phyloP scores from a whole-genome alignment of 1,284 basidiomycete genomes.

The Ganoderma boninense region DNA sequence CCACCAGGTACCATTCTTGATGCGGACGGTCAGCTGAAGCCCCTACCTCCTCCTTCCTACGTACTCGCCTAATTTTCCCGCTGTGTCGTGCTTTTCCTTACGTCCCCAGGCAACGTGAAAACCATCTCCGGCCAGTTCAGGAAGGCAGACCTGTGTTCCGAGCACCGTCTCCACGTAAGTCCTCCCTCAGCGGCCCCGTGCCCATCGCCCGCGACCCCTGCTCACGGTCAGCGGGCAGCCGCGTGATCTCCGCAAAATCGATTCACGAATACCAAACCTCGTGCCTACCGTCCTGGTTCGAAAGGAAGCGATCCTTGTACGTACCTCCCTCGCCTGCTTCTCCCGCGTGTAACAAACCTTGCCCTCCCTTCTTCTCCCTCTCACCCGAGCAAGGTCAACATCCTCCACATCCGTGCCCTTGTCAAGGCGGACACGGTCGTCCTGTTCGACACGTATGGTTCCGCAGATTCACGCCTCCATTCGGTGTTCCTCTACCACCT shows the following conservation, averaged over 20 bases:
- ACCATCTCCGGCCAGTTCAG: constrained; percentile 92
- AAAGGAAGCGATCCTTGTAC: constrained; percentile 86
- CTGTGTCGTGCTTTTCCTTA: constrained; percentile 31
- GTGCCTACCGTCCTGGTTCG: constrained; percentile 94
- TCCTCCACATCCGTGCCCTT: constrained; percentile 93
- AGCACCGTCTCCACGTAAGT: constrained; percentile 87
- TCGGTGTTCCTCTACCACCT: constrained; percentile 90
- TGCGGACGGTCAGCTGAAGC: constrained; percentile 62
- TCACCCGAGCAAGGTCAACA: constrained; percentile 72
- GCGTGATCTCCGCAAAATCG: constrained; percentile 96
- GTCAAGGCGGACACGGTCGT: constrained; percentile 94
- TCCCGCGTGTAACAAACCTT: background rate
- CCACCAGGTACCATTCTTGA: constrained; percentile 86
- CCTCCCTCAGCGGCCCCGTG: constrained; percentile 11
- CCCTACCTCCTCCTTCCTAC: constrained; percentile 2
- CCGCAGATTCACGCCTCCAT: constrained; percentile 84
- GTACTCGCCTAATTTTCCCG: background rate
- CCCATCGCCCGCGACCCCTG: constrained; percentile 7
- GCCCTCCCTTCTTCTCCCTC: constrained; percentile 15
- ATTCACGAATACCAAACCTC: constrained; percentile 92
- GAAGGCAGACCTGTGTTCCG: constrained; percentile 87
- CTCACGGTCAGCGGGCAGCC: constrained; percentile 61
- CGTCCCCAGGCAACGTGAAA: constrained; percentile 78
- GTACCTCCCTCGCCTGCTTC: constrained; percentile 37
- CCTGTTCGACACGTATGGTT: constrained; percentile 92